These are phyloP conservation scores for Wickerhamiella sergipiensis DNA, from an alignment of 805 yeast species.

Conservation along the genomic window DNA sequence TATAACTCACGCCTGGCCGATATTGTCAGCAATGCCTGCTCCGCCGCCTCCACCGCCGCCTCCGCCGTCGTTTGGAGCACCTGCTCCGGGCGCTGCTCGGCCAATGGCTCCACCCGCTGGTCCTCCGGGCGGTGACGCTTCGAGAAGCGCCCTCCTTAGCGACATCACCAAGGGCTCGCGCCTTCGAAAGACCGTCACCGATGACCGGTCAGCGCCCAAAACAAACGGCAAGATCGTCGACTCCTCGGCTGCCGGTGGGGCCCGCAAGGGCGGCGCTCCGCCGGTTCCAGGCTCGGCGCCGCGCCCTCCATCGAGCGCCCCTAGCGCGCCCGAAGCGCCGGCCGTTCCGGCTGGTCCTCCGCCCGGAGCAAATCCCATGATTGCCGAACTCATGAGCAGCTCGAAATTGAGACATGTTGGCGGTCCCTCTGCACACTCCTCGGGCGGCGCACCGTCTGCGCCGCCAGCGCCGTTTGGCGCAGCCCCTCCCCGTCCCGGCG, in stretches of 20 bases:
- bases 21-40: neutral
- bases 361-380: slow-evolving; percentile 1
- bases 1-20: neutral
- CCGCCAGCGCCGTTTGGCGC: neutral
- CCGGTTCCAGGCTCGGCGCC: slow-evolving; percentile 9
- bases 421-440: neutral
- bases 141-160: slow-evolving; percentile 40
- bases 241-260: slow-evolving; percentile 13
- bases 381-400: neutral
- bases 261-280: slow-evolving; percentile 13
- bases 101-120: neutral
- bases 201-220: slow-evolving; percentile 51
- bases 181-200: slow-evolving; percentile 49
- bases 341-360: neutral
- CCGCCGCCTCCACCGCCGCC: slow-evolving; percentile 4
- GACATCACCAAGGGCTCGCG: slow-evolving; percentile 63
- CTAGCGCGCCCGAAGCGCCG: slow-evolving; percentile 9
- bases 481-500: neutral
- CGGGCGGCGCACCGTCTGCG: no score
- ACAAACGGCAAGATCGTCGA: slow-evolving; percentile 29
- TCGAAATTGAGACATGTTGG: neutral
- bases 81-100: neutral
- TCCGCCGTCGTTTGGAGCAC: slow-evolving; percentile 1
- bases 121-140: neutral
- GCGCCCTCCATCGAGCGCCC: slow-evolving; percentile 8